These are phyloP conservation scores for Cytospora schulzeri DNA, from an alignment of 2,329 filamentous ascomycete genomes.

Conservation along the genomic window DNA sequence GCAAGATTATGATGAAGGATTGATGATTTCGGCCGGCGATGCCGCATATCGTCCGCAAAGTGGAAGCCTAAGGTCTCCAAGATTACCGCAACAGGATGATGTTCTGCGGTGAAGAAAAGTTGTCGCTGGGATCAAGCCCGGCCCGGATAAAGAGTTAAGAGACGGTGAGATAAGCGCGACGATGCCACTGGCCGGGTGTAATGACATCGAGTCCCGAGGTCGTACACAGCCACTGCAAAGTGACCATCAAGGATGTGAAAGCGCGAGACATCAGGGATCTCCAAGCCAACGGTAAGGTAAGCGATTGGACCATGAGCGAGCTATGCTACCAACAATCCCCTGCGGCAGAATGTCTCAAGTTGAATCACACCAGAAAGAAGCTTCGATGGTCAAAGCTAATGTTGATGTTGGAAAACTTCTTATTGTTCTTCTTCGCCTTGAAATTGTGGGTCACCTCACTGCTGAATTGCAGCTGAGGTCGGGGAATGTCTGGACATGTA, in stretches of 20 bases:
- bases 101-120: slow-evolving; percentile 1
- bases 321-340: slow-evolving; percentile 12
- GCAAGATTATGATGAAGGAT: slow-evolving; percentile 3
- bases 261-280: neutral
- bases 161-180: slow-evolving; percentile 17
- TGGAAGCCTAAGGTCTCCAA: slow-evolving; percentile 4
- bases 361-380: neutral
- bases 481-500: neutral
- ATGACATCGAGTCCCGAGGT: slow-evolving; percentile 12
- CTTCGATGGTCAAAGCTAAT: neutral
- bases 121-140: slow-evolving; percentile 3
- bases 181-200: slow-evolving; percentile 11
- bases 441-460: slow-evolving; percentile 3
- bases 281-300: slow-evolving; percentile 1
- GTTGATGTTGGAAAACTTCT: neutral
- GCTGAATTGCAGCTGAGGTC: slow-evolving; percentile 9
- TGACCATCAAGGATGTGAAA: neutral
- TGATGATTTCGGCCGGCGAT: slow-evolving; percentile 17
- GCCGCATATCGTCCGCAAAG: slow-evolving; percentile 14
- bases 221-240: slow-evolving; percentile 22
- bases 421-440: neutral
- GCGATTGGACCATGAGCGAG: slow-evolving; percentile 24
- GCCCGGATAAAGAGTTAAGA: neutral
- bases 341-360: neutral
- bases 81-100: neutral